Percentiles rank a stretch among this genome's conserved stretches.
These are phyloP conservation scores for Mortierella polycephala DNA, from an alignment of 371 early-diverging fungal species.

Conservation along the genomic window DNA sequence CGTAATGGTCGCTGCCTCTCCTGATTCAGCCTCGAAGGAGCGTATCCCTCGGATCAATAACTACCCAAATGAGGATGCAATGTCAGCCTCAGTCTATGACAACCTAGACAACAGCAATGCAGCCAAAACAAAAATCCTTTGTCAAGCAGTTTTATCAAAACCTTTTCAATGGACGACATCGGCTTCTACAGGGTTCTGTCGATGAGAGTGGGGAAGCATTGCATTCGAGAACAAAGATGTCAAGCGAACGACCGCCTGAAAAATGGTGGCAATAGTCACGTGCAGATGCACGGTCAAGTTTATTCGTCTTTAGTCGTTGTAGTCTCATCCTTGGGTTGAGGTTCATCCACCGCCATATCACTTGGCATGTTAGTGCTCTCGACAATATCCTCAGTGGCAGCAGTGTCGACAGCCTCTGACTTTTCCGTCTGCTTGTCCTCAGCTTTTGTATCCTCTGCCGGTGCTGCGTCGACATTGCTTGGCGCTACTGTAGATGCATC, in stretches of 20 bases:
- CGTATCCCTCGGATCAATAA: constrained; percentile 91
- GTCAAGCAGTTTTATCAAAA: constrained; percentile 36
- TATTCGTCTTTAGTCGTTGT: neutral
- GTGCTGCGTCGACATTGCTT: neutral
- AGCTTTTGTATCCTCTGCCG: neutral
- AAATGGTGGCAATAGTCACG: constrained; percentile 46
- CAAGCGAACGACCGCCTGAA: neutral
- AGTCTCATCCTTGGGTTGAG: neutral
- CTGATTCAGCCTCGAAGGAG: constrained; percentile 87
- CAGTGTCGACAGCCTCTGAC: neutral
- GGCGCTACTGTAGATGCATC: neutral
- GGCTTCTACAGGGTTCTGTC: neutral
- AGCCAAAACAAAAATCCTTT: neutral
- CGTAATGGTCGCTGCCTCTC: constrained; percentile 80
- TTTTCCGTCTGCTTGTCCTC: neutral
- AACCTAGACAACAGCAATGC: no score
- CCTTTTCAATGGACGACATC: constrained; percentile 83
- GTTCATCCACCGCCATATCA: no score
- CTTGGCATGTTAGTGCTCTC: no score
- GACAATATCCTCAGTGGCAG: neutral
- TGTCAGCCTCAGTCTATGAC: no score
- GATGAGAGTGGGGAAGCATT: neutral
- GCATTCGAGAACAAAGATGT: neutral
- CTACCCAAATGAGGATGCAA: constrained; percentile 10
- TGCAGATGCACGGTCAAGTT: neutral